Base-by-base conservation (phyloP, 2,329 filamentous ascomycete genomes). In the Phialophora chinensis region DNA sequence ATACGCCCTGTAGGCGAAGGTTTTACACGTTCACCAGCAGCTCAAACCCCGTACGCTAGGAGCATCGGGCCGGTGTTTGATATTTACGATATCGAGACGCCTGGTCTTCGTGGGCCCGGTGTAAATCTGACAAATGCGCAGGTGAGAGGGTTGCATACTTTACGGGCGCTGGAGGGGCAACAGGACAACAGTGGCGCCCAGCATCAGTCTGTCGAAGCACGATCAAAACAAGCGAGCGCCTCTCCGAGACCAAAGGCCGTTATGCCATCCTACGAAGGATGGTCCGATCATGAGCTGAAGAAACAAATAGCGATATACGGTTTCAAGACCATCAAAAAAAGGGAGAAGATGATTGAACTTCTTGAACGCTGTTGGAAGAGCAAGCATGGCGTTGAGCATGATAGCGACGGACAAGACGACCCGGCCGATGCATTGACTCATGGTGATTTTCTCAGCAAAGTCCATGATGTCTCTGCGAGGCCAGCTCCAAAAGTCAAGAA, bases 321-420 rank as follows among this genome's bases (percentile, higher is more conserved):
- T 0, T 93, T 93, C 77, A 93, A 93, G 74, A 81, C 88, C 0
- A 80, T 93, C 33, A 91, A 88, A 74, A 86, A 82, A 63, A 84
- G 91, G 20, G 82, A 84, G 57, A 86, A 87, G 8, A 92, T 91
- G 88, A 88, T 93, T 67, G 81, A 86, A 1, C 77, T 92, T 11
- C 79, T 93, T 12, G 81, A 90, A 60, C 85, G 88, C 73, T 93
- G 91, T 75, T 93, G 90, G 90, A 78, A 85, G 70, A 87, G 86
- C 65, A 87, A 87, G 74, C 78, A 83, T 60, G 68, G 69, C 50
- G 12, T 53, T 27, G 27, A 62, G 38, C 59, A 60, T 8, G 23
- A 25, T 10, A 59, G 66, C 47, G 14, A 69, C 67, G 58, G 62
- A 60, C n/a, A 73, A 55, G 23, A 66, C 53, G 29, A 23, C 20